These are phyloP conservation scores for Cladosporium sp. DNA, from an alignment of 2,329 filamentous ascomycete species.

Conservation along the genomic window DNA sequence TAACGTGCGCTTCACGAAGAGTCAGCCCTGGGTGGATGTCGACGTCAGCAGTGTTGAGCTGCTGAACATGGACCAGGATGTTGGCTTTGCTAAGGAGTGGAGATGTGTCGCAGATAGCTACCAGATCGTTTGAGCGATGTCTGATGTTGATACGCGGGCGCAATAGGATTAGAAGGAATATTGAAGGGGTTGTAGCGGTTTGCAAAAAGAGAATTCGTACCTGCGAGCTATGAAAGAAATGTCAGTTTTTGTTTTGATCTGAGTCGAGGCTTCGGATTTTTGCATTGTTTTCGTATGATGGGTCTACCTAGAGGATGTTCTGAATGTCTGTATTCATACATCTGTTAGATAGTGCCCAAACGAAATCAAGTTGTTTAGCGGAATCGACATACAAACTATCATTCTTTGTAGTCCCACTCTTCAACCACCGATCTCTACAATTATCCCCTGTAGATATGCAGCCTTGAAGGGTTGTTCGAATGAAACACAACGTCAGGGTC, in stretches of 20 bases:
- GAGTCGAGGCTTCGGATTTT: too few relatives aligned
- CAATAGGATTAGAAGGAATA: background rate
- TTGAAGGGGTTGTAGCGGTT: background rate
- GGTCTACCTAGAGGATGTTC: too few relatives aligned
- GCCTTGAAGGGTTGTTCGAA: too few relatives aligned
- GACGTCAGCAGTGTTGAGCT: slow-evolving; percentile 77
- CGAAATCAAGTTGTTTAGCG: too few relatives aligned
- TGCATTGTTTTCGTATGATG: too few relatives aligned
- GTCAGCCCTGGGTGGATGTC: slow-evolving; percentile 81
- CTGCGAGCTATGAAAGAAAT: background rate
- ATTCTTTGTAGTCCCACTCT: too few relatives aligned
- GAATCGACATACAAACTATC: too few relatives aligned
- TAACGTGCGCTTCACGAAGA: slow-evolving; percentile 83
- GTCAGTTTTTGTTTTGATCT: background rate
- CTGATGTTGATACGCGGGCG: background rate
- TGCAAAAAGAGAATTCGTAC: background rate
- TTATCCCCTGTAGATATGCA: too few relatives aligned
- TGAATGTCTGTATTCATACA: too few relatives aligned
- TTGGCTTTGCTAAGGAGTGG: slow-evolving; percentile 77
- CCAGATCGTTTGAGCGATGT: slow-evolving; percentile 59
- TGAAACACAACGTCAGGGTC: background rate
- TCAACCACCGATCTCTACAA: too few relatives aligned
- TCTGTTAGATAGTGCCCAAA: too few relatives aligned
- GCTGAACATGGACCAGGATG: slow-evolving; percentile 70
- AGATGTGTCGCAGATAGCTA: slow-evolving; percentile 73